Conservation (phyloP, 306 rosid species). For the Castanea mollissima region DNA sequence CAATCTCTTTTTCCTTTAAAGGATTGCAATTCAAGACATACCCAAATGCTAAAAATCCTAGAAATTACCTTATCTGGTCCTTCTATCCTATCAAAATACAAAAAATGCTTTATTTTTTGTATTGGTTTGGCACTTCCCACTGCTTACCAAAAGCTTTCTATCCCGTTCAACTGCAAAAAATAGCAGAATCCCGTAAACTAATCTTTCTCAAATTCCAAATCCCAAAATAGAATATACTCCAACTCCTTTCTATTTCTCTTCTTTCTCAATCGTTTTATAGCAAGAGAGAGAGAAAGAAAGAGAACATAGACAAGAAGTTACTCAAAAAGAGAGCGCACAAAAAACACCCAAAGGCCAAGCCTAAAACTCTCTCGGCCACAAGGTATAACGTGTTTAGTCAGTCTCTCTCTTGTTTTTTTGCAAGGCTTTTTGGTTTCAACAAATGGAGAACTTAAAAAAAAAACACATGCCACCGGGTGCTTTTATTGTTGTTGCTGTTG, state of each 20-base stretch:
- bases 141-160: background rate
- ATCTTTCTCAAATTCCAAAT: background rate
- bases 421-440: background rate
- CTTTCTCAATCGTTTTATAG: background rate
- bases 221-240: background rate
- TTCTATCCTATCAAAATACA: too few relatives aligned
- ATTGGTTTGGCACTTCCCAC: background rate
- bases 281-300: background rate
- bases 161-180: background rate
- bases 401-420: background rate
- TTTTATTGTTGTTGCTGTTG: background rate
- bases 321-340: background rate
- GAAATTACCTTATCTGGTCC: background rate
- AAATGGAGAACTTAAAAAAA: slow-evolving; percentile 1
- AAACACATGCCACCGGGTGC: slow-evolving; percentile 41
- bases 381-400: background rate
- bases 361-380: background rate
- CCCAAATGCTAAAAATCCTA: background rate
- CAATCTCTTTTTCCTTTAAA: background rate
- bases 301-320: background rate
- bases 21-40: background rate
- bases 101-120: background rate
- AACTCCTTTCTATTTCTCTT: background rate
- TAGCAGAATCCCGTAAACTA: background rate
- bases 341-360: background rate